Conservation (phyloP, 768 basidiomycete species). For the Mycena galericulata region DNA sequence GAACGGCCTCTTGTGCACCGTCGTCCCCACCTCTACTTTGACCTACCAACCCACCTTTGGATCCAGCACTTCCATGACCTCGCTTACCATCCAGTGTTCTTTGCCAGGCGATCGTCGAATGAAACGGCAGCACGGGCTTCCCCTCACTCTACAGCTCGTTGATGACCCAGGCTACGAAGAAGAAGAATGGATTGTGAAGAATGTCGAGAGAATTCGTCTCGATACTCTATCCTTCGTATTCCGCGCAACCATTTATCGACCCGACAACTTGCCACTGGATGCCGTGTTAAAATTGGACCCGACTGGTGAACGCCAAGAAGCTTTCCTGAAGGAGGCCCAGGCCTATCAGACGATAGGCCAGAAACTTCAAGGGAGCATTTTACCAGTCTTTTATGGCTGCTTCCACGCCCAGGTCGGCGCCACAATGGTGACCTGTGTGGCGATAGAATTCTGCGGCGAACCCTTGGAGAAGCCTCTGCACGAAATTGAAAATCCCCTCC, state of each 20-base stretch:
- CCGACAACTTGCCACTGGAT: not conserved
- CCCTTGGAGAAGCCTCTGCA: not conserved
- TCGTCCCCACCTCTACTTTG: too few relatives aligned
- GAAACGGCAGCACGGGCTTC: not conserved
- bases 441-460: not conserved
- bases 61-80: too few relatives aligned
- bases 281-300: not conserved
- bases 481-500: not conserved
- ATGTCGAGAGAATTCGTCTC: not conserved
- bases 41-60: too few relatives aligned
- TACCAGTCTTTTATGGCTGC: too few relatives aligned
- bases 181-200: not conserved
- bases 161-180: not conserved
- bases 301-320: not conserved
- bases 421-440: not conserved
- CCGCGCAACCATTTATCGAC: not conserved
- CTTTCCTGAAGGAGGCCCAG: not conserved
- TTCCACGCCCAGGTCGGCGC: not conserved
- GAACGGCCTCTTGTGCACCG: too few relatives aligned
- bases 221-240: not conserved
- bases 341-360: not conserved
- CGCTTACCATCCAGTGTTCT: too few relatives aligned
- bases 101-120: not conserved
- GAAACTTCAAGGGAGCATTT: not conserved
- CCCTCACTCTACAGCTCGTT: not conserved